Evolutionary conservation across 2,329 filamentous ascomycete species (phyloP), one percentile per base, ranked within the genome.

Genomic region (Nemania abortiva): DNA sequence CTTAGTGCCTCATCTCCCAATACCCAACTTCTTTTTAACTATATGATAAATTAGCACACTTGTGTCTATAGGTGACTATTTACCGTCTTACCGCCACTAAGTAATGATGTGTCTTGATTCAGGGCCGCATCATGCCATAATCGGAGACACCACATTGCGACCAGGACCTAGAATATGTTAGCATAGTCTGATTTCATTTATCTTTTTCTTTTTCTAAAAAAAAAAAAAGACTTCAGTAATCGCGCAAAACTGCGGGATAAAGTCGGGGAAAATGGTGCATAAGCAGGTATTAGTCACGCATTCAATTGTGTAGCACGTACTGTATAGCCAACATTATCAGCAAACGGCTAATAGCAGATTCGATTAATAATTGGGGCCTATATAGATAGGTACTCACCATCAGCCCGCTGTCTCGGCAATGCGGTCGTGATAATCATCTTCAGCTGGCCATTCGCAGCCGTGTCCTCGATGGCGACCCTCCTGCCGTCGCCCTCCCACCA

Each of bases 91-190:
- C 65, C n/a, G 6, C 42, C 27, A 18, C 54, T 24, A 10, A 68
- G 13, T 47, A 64, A 29, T 10, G 61, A 68, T 1, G 22, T 54
- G 6, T 63, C 59, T 29, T 66, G 45, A 15, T 56, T 20, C 13
- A 56, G 45, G 9, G 42, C 63, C 2, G 67, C 55, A 15, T 70
- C 68, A 47, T 70, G 64, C 68, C 68, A 70, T 22, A 70, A 20
- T 13, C 64, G 68, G 31, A 70, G 56, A 29, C 64, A 70, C 68
- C 68, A 70, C 27, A 52, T 58, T 18, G 68, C 68, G 10, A 68
- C 68, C 13, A 68, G 29, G 24, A 27, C 66, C 66, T 69, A 2
- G 22, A n/a, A 18, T 1, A n/a, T n/a, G 49, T 67, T 50, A 63
- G 39, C 15, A 39, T n/a, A 52, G 5, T 24, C 7, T 22, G 7